These are phyloP conservation scores for Letharia lupina DNA, from an alignment of 495 filamentous ascomycete species.

Conservation along the genomic window DNA sequence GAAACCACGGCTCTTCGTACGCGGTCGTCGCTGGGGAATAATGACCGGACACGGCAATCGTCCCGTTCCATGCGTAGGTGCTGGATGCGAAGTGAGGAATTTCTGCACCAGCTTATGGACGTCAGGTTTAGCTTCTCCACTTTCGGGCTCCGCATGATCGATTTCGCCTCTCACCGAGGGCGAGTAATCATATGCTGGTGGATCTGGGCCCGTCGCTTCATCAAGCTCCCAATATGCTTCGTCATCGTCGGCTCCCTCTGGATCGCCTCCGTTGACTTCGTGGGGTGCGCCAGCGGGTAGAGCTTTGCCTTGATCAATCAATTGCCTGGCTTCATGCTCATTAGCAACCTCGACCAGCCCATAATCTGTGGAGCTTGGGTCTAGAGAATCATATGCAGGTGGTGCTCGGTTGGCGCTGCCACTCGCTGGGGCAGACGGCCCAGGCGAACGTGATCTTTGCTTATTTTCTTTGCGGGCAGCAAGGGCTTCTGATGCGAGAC, in stretches of 20 bases:
- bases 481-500: conserved; percentile 16
- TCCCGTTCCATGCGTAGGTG: conserved; percentile 4
- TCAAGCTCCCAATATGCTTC: conserved; percentile 21
- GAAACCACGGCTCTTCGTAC: conserved; percentile 31
- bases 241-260: conserved; percentile 10
- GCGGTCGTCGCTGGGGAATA: conserved; percentile 28
- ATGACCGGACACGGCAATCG: conserved; percentile 26
- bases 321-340: conserved; percentile 7
- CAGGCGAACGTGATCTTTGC: conserved; percentile 12
- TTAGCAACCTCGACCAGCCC: conserved; percentile 10
- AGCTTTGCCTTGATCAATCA: conserved; percentile 12
- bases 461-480: conserved; percentile 14
- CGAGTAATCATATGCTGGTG: conserved; percentile 2
- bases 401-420: neutral
- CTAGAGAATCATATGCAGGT: conserved; percentile 8
- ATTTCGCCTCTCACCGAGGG: neutral
- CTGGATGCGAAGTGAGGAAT: conserved; percentile 15
- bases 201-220: conserved; percentile 9
- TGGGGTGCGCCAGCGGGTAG: neutral
- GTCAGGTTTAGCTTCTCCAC: conserved; percentile 15
- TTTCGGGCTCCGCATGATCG: conserved; percentile 1
- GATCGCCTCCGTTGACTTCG: neutral
- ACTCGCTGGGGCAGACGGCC: neutral
- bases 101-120: conserved; percentile 22
- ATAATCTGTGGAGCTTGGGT: neutral